Conservation (phyloP, 352 stramenopile genomes). For the Phytophthora litchii region DNA sequence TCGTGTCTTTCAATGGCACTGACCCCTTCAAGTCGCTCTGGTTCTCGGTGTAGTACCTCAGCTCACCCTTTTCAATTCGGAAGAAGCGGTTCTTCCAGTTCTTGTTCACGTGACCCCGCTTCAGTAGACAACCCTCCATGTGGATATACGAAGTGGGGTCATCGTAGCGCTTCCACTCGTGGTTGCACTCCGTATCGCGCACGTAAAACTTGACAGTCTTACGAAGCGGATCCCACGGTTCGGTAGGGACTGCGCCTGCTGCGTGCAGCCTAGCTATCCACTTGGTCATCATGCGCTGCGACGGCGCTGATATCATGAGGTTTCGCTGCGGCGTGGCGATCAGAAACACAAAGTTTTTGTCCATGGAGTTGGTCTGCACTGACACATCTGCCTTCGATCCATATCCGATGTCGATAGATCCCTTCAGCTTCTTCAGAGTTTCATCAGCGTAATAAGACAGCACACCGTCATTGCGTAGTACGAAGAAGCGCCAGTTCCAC, state of each 20-base stretch:
- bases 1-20: conserved; percentile 74
- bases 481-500: conserved; percentile 91
- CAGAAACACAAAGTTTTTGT: conserved; percentile 86
- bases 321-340: conserved; percentile 77
- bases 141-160: conserved; percentile 87
- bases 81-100: conserved; percentile 92
- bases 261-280: conserved; percentile 82
- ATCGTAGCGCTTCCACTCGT: conserved; percentile 89
- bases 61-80: conserved; percentile 78
- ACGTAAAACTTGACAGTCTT: conserved; percentile 89
- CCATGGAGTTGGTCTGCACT: conserved; percentile 81
- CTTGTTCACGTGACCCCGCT: conserved; percentile 86
- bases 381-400: conserved; percentile 77
- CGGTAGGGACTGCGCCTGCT: conserved; percentile 66
- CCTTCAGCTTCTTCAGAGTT: conserved; percentile 77
- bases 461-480: conserved; percentile 79
- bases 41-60: conserved; percentile 87
- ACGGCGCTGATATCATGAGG: conserved; percentile 83
- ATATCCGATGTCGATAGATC: conserved; percentile 77
- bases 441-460: conserved; percentile 85
- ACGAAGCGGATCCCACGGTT: conserved; percentile 77
- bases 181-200: conserved; percentile 62
- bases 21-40: conserved; percentile 75
- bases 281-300: conserved; percentile 77
- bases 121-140: conserved; percentile 86